A percentile compares a stretch with the other conserved stretches of the same genome.
These are phyloP conservation scores for Quercus phellos DNA, from an alignment of 331 rosid species.

Conservation along the genomic window DNA sequence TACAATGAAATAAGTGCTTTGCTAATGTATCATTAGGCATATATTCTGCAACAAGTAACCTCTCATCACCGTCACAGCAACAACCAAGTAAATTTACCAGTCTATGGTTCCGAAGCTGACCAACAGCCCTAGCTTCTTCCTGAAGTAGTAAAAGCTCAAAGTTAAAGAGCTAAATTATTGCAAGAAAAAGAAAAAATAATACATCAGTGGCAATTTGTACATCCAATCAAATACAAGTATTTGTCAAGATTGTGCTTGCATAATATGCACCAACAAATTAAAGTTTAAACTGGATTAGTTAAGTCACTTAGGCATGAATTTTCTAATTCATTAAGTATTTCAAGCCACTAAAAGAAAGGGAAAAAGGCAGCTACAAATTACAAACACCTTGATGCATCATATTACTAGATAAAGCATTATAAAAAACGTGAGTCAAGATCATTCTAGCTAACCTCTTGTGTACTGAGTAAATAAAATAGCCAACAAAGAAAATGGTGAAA, in stretches of 20 bases:
- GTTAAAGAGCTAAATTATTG: constrained; percentile 18
- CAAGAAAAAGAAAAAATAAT: background rate
- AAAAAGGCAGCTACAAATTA: background rate
- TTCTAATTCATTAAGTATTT: background rate
- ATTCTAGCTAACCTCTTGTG: background rate
- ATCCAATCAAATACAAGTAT: background rate
- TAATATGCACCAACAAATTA: background rate
- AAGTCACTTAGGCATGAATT: background rate
- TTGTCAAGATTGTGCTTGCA: background rate
- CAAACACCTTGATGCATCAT: background rate
- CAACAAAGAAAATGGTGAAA: background rate
- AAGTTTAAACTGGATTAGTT: background rate
- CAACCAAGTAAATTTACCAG: constrained; percentile 88
- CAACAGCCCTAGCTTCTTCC: constrained; percentile 91
- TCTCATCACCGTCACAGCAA: constrained; percentile 87
- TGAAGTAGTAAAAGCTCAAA: constrained; percentile 25
- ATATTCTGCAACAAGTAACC: constrained; percentile 82
- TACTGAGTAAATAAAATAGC: background rate
- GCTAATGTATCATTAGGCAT: constrained; percentile 88
- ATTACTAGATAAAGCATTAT: background rate
- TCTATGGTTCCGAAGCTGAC: constrained; percentile 78
- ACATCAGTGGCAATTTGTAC: background rate
- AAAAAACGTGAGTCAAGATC: background rate
- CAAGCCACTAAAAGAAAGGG: background rate
- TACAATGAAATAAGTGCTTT: constrained; percentile 90